Percentiles rank a stretch among this genome's conserved stretches.
These are phyloP conservation scores for Tuber brumale DNA, from an alignment of 495 filamentous ascomycete species.

Conservation along the genomic window DNA sequence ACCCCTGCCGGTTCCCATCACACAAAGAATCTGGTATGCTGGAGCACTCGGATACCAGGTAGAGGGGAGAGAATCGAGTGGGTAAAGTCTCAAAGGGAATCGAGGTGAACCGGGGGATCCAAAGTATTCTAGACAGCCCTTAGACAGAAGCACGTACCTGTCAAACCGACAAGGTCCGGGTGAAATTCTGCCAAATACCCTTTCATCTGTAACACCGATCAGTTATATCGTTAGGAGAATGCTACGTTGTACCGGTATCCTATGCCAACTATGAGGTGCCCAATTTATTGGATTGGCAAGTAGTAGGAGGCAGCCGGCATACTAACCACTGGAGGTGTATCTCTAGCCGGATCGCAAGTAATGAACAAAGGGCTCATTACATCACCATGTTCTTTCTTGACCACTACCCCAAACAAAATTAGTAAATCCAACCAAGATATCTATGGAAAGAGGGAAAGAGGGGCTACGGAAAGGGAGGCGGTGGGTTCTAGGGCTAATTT, in stretches of 20 bases:
- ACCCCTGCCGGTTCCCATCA: background rate
- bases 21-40: background rate
- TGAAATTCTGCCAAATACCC: slow-evolving; percentile 89
- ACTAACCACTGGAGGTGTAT: slow-evolving; percentile 64
- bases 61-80: background rate
- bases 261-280: background rate
- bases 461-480: background rate
- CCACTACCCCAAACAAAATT: slow-evolving; percentile 37
- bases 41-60: background rate
- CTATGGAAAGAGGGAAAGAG: background rate
- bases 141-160: slow-evolving; percentile 41
- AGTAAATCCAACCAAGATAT: background rate
- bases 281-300: background rate
- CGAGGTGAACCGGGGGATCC: background rate
- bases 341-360: slow-evolving; percentile 87
- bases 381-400: slow-evolving; percentile 40
- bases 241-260: background rate
- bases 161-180: slow-evolving; percentile 76
- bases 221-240: slow-evolving; percentile 5
- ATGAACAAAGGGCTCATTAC: slow-evolving; percentile 68
- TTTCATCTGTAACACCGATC: slow-evolving; percentile 49
- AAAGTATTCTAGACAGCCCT: background rate
- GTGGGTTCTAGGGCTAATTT: background rate
- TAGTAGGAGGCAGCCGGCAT: background rate
- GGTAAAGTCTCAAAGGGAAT: background rate